A percentile compares a stretch with the other conserved stretches of the same genome.
Evolutionary conservation across 1,284 basidiomycete species (phyloP).

Genomic region (Leccinum griseonigrum): DNA sequence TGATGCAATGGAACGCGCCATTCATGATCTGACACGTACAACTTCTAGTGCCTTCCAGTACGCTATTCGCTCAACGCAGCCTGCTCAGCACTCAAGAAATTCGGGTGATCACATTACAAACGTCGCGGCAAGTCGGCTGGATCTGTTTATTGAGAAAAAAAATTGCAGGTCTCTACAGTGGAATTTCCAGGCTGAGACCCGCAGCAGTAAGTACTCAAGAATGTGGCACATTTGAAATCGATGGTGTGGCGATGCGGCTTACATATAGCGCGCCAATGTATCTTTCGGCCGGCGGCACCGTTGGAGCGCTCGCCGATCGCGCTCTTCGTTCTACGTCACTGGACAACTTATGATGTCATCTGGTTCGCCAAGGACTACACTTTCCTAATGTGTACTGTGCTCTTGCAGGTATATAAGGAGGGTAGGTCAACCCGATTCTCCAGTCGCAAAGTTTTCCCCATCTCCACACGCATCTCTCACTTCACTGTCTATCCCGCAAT

Average conservation of each 20-base stretch:
- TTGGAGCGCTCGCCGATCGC: slow-evolving; percentile 6
- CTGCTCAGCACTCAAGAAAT: no score
- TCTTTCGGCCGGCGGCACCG: background rate
- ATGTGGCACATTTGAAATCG: background rate
- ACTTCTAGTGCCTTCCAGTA: background rate
- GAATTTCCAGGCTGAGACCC: background rate
- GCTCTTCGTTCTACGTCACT: slow-evolving; percentile 21
- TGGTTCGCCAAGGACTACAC: slow-evolving; percentile 12
- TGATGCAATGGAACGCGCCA: background rate
- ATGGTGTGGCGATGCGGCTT: background rate
- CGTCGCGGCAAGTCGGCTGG: no score
- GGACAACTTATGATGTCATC: slow-evolving; percentile 31
- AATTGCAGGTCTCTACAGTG: background rate
- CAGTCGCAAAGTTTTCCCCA: slow-evolving; percentile 8
- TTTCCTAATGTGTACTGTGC: slow-evolving; percentile 31
- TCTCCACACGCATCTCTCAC: background rate
- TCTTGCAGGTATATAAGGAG: slow-evolving; percentile 28
- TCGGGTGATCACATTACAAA: no score
- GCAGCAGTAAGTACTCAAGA: no score
- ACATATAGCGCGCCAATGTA: background rate
- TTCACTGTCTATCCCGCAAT: background rate
- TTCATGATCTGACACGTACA: background rate
- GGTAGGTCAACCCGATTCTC: background rate
- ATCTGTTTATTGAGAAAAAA: no score
- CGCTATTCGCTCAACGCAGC: background rate